These are phyloP conservation scores for Aspergillus sp. DNA, from an alignment of 2,329 filamentous ascomycete genomes.

Conservation along the genomic window DNA sequence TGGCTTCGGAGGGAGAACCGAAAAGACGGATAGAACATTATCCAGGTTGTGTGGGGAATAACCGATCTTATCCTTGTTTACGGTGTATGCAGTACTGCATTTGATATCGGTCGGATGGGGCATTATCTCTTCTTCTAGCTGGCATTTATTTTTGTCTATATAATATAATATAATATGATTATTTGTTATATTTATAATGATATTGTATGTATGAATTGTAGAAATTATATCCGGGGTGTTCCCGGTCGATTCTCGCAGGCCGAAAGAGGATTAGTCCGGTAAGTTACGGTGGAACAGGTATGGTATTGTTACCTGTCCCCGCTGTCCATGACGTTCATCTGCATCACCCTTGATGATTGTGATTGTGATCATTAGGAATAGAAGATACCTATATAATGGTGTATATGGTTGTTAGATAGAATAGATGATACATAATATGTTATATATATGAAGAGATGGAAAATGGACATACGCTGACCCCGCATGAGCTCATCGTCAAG, in stretches of 20 bases:
- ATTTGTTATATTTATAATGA: background rate
- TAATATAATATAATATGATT: background rate
- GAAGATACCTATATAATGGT: background rate
- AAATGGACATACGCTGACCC: background rate
- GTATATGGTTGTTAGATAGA: background rate
- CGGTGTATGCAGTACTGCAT: too few relatives aligned
- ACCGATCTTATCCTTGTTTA: too few relatives aligned
- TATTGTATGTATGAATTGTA: background rate
- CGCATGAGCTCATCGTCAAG: too few relatives aligned
- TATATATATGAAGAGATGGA: background rate
- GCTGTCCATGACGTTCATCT: background rate
- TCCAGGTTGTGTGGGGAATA: too few relatives aligned
- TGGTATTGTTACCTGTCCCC: background rate
- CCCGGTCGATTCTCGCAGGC: slow-evolving; percentile 2
- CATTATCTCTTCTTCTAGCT: background rate
- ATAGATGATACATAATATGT: background rate
- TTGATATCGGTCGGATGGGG: too few relatives aligned
- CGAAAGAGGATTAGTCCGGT: background rate
- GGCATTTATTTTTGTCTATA: background rate
- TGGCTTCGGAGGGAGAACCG: too few relatives aligned
- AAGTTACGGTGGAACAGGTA: background rate
- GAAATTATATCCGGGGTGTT: background rate
- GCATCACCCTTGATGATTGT: too few relatives aligned
- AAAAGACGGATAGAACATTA: too few relatives aligned
- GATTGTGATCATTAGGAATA: background rate